Evolutionary conservation across 2,329 filamentous ascomycete genomes (phyloP).

Genomic region (Tolypocladium tundrense): DNA sequence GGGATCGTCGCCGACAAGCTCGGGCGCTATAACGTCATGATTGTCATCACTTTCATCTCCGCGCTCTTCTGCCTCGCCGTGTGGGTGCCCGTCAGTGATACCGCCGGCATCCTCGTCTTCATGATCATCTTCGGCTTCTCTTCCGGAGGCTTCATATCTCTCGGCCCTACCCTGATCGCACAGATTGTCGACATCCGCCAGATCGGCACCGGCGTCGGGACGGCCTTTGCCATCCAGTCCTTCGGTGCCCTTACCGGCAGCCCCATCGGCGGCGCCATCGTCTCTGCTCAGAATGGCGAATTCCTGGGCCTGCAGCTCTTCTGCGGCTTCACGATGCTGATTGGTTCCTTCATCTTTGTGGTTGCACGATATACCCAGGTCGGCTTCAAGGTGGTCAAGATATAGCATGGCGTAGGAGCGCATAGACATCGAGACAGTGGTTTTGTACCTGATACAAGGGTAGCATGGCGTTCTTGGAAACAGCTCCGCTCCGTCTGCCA

Average conservation of each 20-base stretch:
- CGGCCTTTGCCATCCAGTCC: conserved; percentile 49
- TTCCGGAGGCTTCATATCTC: conserved; percentile 54
- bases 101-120: conserved; percentile 53
- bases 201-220: conserved; percentile 59
- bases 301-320: conserved; percentile 57
- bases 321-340: conserved; percentile 40
- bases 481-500: background rate
- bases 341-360: conserved; percentile 16
- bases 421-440: background rate
- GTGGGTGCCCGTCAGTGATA: conserved; percentile 37
- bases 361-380: conserved; percentile 22
- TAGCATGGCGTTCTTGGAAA: background rate
- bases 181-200: conserved; percentile 61
- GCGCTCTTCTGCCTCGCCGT: conserved; percentile 34
- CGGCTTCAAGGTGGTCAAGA: conserved; percentile 22
- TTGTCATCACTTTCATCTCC: conserved; percentile 40
- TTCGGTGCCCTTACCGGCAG: conserved; percentile 57
- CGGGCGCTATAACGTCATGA: conserved; percentile 37
- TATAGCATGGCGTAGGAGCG: conserved; percentile 10
- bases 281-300: conserved; percentile 37
- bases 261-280: conserved; percentile 56
- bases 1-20: conserved; percentile 35
- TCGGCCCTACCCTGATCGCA: conserved; percentile 54
- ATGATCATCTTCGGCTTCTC: conserved; percentile 59
- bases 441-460: background rate